phyloP scores from a whole-genome alignment of 2,329 filamentous ascomycete species.

The Xylaria sp. region DNA sequence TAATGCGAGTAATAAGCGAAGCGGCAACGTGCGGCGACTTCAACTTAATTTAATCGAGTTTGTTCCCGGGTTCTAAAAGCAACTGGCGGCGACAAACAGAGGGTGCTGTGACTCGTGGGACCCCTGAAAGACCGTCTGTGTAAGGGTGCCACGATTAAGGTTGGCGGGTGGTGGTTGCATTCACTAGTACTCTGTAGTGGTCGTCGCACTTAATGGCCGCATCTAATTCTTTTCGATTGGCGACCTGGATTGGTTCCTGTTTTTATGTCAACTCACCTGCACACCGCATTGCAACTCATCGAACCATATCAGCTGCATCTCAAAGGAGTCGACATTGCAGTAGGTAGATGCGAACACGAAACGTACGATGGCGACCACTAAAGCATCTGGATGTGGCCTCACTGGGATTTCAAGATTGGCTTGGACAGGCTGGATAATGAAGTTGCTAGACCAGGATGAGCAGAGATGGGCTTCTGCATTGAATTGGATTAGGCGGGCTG shows the following conservation, averaged over 20 bases:
- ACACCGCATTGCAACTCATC: slow-evolving; percentile 11
- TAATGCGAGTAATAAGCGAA: neutral
- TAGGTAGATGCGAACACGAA: slow-evolving; percentile 34
- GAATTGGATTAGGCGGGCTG: slow-evolving; percentile 5
- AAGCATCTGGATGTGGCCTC: slow-evolving; percentile 28
- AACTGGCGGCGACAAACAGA: neutral
- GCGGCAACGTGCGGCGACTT: neutral
- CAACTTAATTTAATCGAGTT: neutral
- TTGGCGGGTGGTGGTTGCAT: neutral
- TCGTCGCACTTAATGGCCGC: neutral
- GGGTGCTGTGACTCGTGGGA: slow-evolving; percentile 14
- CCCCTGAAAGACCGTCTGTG: slow-evolving; percentile 40
- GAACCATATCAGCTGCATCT: slow-evolving; percentile 11
- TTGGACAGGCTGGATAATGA: slow-evolving; percentile 1
- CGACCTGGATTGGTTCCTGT: slow-evolving; percentile 2
- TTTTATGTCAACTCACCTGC: slow-evolving; percentile 13
- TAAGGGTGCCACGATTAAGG: slow-evolving; percentile 29
- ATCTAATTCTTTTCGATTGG: slow-evolving; percentile 3
- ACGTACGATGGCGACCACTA: slow-evolving; percentile 25
- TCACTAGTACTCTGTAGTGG: neutral
- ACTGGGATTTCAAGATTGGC: slow-evolving; percentile 5
- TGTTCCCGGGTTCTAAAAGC: neutral
- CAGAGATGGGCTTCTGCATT: neutral
- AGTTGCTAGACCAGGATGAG: slow-evolving; percentile 1
- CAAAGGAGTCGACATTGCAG: neutral